A percentile compares a stretch with the other conserved stretches of the same genome.
Evolutionary conservation across 139 green algal species (phyloP).

Genomic region (Coelastrella sp.): DNA sequence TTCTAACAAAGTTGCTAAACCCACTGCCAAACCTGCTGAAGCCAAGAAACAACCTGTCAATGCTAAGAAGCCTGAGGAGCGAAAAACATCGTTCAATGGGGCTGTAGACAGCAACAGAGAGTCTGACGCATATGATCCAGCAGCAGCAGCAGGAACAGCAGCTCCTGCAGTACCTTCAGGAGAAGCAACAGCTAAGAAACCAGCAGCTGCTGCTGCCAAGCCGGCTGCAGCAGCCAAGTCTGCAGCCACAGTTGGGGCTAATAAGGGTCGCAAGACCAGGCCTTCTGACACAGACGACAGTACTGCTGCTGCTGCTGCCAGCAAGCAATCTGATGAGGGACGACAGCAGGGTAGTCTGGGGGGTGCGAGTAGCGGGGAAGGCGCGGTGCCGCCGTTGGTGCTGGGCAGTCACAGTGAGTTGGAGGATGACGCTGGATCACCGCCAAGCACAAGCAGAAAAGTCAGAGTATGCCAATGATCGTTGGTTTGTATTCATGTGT

Average conservation of each 20-base stretch:
- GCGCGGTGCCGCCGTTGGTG: slow-evolving; percentile 5
- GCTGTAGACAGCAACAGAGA: not conserved
- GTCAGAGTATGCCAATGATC: not conserved
- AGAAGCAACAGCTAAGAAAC: not conserved
- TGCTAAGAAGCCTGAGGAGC: not conserved
- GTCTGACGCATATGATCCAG: not conserved
- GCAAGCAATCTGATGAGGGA: not conserved
- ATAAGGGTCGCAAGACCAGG: slow-evolving; percentile 30
- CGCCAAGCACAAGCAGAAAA: not conserved
- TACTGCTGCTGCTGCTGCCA: not conserved
- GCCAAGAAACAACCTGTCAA: not conserved
- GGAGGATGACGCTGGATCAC: not conserved
- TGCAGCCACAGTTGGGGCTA: not conserved
- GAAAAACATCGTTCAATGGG: not conserved
- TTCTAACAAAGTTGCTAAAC: not conserved
- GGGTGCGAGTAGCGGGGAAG: not conserved
- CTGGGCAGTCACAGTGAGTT: not conserved
- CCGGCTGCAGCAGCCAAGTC: not conserved
- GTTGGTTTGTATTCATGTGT: too few species aligned
- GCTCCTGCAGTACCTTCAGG: not conserved
- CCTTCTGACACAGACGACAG: not conserved
- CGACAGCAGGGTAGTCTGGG: not conserved
- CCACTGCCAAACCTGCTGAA: not conserved
- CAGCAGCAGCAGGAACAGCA: not conserved
- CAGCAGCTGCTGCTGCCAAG: not conserved